Evolutionary conservation across 257 asterid species (phyloP).

Genomic region (Fraxinus quadrangulata): DNA sequence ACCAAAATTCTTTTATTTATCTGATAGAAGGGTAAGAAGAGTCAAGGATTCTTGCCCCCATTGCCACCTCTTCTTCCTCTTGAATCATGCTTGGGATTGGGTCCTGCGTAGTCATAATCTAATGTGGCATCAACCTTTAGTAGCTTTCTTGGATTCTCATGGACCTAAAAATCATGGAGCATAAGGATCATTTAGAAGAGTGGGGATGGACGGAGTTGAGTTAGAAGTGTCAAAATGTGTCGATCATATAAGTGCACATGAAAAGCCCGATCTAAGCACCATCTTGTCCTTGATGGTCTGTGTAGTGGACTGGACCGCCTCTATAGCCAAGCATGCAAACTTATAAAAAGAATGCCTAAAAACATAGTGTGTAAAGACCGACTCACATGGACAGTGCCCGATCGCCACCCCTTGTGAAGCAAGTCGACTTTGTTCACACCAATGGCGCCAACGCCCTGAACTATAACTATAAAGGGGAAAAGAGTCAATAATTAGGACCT

Average conservation of each 20-base stretch:
- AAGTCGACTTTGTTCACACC: slow-evolving; percentile 31
- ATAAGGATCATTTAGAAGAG: background rate
- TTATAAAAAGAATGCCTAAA: background rate
- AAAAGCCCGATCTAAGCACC: background rate
- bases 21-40: background rate
- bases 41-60: slow-evolving; percentile 46
- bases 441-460: slow-evolving; percentile 30
- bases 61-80: slow-evolving; percentile 67
- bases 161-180: background rate
- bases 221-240: background rate
- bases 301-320: background rate
- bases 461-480: slow-evolving; percentile 22
- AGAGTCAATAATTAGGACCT: background rate
- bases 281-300: background rate
- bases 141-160: slow-evolving; percentile 52
- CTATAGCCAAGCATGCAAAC: background rate
- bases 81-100: slow-evolving; percentile 76
- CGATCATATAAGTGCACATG: background rate
- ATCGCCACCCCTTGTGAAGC: slow-evolving; percentile 54
- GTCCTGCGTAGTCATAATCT: slow-evolving; percentile 74
- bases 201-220: background rate
- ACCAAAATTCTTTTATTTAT: slow-evolving; percentile 6
- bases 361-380: background rate
- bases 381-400: background rate
- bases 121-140: slow-evolving; percentile 34